Conservation (phyloP, 176 grass and related monocot genomes). For the Guadua angustifolia region DNA sequence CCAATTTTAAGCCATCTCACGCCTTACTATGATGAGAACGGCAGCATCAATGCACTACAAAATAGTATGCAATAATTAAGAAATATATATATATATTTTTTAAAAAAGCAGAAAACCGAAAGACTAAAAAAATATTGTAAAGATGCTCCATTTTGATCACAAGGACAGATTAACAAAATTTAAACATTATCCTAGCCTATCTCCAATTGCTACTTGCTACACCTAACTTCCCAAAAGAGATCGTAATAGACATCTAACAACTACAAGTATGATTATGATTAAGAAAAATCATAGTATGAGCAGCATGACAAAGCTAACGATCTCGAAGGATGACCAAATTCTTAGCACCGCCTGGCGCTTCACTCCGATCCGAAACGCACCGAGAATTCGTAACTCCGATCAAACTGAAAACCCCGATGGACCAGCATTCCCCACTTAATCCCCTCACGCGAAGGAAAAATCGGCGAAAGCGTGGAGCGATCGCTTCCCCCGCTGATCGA, state of each 20-base stretch:
- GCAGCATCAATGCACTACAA: background rate
- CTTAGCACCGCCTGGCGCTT: background rate
- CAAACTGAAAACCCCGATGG: background rate
- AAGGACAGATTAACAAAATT: background rate
- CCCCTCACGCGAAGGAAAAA: background rate
- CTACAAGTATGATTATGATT: background rate
- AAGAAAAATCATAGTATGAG: background rate
- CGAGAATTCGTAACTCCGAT: background rate
- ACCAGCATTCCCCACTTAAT: background rate
- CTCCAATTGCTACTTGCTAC: background rate
- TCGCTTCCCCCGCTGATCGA: constrained; percentile 10
- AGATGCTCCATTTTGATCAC: background rate
- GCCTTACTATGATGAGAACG: background rate
- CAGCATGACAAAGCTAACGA: constrained; percentile 3
- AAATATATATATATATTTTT: too few relatives aligned
- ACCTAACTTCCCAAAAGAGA: constrained; percentile 8
- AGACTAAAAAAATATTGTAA: background rate
- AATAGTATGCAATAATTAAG: background rate
- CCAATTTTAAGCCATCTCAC: background rate
- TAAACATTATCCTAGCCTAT: background rate
- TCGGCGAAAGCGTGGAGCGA: background rate
- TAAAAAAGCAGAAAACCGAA: background rate
- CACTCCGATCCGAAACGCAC: background rate
- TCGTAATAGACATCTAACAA: background rate
- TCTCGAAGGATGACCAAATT: background rate